Evolutionary conservation across 805 yeast genomes (phyloP).

Genomic region (Starmerella roubikii): DNA sequence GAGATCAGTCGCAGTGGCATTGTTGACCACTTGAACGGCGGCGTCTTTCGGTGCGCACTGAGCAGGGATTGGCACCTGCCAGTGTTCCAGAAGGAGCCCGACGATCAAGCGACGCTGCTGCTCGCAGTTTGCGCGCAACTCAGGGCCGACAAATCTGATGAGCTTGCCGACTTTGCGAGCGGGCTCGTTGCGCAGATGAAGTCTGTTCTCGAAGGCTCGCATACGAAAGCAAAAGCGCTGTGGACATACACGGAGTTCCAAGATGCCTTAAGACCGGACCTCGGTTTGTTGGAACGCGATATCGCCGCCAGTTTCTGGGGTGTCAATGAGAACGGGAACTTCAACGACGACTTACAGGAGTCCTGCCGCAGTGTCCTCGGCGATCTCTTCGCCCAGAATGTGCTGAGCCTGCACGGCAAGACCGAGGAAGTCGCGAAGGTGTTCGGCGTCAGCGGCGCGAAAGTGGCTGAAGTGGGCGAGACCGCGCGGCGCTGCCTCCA

Average conservation of each 20-base stretch:
- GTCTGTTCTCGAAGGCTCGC: neutral
- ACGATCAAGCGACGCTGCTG: constrained; percentile 28
- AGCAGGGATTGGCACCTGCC: constrained; percentile 31
- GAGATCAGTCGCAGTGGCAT: constrained; percentile 27
- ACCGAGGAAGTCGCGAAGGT: constrained; percentile 23
- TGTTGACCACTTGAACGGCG: constrained; percentile 29
- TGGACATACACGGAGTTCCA: constrained; percentile 28
- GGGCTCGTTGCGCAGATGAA: constrained; percentile 10
- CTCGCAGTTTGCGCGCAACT: constrained; percentile 22
- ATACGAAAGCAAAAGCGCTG: constrained; percentile 17
- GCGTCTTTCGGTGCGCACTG: constrained; percentile 28
- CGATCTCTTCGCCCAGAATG: constrained; percentile 25
- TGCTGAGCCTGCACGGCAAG: constrained; percentile 21
- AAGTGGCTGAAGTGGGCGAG: constrained; percentile 7
- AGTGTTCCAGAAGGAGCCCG: constrained; percentile 29
- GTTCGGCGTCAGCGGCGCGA: constrained; percentile 24
- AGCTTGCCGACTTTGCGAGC: constrained; percentile 13
- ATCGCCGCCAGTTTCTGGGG: constrained; percentile 28
- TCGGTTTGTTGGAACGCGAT: constrained; percentile 23
- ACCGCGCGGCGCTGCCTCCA: neutral
- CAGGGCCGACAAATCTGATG: constrained; percentile 2
- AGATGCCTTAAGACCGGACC: constrained; percentile 17
- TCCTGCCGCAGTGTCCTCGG: constrained; percentile 15
- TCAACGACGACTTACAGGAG: constrained; percentile 16
- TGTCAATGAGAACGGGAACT: constrained; percentile 28